Conservation (phyloP, 352 stramenopile species). For the Pythium apleroticum region DNA sequence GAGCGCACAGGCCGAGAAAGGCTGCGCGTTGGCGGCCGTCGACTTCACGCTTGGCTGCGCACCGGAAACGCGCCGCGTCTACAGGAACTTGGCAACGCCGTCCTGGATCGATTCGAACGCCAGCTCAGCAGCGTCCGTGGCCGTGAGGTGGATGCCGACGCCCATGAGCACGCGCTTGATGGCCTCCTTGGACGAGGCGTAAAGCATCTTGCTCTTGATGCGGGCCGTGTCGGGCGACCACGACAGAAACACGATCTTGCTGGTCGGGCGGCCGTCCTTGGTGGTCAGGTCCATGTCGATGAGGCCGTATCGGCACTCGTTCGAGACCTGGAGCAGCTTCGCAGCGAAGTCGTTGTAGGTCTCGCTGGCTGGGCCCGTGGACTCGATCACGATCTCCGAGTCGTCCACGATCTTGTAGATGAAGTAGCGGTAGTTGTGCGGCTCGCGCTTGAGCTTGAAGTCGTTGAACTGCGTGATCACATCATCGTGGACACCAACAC, state of each 20-base stretch:
- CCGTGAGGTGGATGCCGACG: conserved; percentile 95
- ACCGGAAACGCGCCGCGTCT: conserved; percentile 32
- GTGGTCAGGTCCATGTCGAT: conserved; percentile 90
- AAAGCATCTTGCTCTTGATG: conserved; percentile 96
- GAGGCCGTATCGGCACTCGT: conserved; percentile 88
- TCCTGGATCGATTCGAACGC: conserved; percentile 77
- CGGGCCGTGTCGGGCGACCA: conserved; percentile 92
- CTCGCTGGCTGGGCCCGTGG: conserved; percentile 67
- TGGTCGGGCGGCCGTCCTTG: conserved; percentile 86
- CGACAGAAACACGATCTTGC: conserved; percentile 92
- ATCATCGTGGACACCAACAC: conserved; percentile 92
- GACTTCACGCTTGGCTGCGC: background rate
- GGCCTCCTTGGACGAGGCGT: conserved; percentile 93
- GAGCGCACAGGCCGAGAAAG: background rate
- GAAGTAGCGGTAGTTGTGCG: conserved; percentile 94
- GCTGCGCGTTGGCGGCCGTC: background rate
- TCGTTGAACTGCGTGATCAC: conserved; percentile 93
- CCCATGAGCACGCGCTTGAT: conserved; percentile 94
- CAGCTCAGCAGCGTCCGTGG: conserved; percentile 90
- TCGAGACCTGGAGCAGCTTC: conserved; percentile 69
- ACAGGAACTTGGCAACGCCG: conserved; percentile 87
- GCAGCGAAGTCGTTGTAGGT: conserved; percentile 88
- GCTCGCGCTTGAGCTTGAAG: conserved; percentile 94
- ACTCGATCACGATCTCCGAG: conserved; percentile 93
- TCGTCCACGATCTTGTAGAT: conserved; percentile 95